phyloP scores from a whole-genome alignment of 2,329 filamentous ascomycete genomes.

The Talaromyces sp. region DNA sequence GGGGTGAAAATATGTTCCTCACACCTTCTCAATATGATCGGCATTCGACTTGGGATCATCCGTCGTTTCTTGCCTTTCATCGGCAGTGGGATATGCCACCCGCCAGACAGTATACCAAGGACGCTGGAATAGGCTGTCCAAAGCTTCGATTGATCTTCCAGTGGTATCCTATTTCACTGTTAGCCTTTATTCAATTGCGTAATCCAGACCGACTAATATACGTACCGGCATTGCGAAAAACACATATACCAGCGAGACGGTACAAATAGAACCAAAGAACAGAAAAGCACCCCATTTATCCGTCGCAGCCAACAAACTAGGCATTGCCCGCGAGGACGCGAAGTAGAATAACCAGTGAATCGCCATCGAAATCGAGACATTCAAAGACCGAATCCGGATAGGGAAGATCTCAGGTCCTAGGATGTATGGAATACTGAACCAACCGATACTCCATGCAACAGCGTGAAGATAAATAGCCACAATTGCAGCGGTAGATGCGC shows the following conservation, averaged over 20 bases:
- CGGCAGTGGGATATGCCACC: background rate
- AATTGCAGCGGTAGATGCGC: background rate
- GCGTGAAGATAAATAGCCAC: conserved; percentile 46
- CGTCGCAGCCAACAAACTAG: conserved; percentile 32
- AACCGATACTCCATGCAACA: conserved; percentile 43
- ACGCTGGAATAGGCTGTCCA: background rate
- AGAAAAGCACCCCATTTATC: conserved; percentile 46
- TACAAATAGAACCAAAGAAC: conserved; percentile 43
- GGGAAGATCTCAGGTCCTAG: conserved; percentile 48
- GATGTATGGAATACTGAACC: conserved; percentile 44
- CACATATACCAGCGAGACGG: conserved; percentile 21
- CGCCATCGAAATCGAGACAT: conserved; percentile 36
- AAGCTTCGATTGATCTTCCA: background rate
- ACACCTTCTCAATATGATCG: background rate
- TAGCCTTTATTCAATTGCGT: background rate
- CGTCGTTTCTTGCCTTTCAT: background rate
- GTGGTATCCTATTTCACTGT: background rate
- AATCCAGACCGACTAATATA: background rate
- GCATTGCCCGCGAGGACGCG: conserved; percentile 33
- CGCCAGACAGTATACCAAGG: conserved; percentile 1
- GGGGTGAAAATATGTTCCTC: background rate
- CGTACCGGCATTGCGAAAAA: conserved; percentile 41
- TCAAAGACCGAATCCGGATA: conserved; percentile 45
- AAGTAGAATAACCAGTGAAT: conserved; percentile 47
- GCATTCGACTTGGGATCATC: background rate